Evolutionary conservation across 139 green algal species (phyloP), one percentile per base, ranked within the genome.

Genomic region (Chlamydomonas sp.): DNA sequence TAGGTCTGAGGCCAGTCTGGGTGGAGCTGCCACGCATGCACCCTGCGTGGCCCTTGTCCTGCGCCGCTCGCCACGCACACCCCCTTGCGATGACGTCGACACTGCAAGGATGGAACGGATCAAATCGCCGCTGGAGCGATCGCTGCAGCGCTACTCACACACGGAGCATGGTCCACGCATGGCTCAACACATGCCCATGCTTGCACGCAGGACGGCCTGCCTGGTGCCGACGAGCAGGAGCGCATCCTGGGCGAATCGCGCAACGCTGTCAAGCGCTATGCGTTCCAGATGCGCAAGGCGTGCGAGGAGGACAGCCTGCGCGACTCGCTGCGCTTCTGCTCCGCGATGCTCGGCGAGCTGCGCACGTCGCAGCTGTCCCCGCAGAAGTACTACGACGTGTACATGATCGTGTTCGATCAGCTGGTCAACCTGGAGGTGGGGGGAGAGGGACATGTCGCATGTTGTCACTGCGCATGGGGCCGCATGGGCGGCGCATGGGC

Each of bases 371-470:
- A 87, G 65, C 80, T 99, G 20, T 84, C 85, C 13, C 94, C 94
- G 3, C 92, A 97, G 65, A 91, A 90, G 68, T 99, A 99, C 76
- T 99, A 97, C 65, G 91, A 97, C 83, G 81, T 99, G 37, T 98
- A 97, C 80, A 94, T 98, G 84, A 63, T 87, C 54, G 86, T 82
- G 1, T 95, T 87, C 28, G 87, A 95, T 65, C 86, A 98, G 77
- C 79, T 98, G 60, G 76, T 67, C 5, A 74, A 91, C 73, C 75
- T 98, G 30, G 78, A 85, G 81, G 77, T 81, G 75, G 1, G 69
- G n/a, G n/a, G n/a, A n/a, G n/a, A n/a, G n/a, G n/a, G n/a, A n/a
- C n/a, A n/a, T n/a, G n/a, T n/a, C n/a, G n/a, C n/a, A n/a, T n/a
- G n/a, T n/a, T n/a, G n/a, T 26, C 43, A 54, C 43, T 54, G 43